Evolutionary conservation across 2,329 filamentous ascomycete species (phyloP).

Genomic region (Penicillium sp.): DNA sequence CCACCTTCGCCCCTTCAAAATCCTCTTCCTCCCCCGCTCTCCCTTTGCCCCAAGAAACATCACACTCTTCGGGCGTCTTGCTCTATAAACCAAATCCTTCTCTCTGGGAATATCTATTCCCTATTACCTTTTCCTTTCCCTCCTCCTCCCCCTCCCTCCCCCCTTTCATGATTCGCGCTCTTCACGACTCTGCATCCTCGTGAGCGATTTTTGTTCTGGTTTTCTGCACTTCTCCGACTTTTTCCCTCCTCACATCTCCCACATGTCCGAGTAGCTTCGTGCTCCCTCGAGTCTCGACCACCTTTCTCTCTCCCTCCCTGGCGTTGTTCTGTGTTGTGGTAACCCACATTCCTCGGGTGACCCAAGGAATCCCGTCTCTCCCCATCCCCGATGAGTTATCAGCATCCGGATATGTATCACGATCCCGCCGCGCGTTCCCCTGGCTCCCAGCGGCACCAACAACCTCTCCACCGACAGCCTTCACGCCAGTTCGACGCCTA

Average conservation of each 20-base stretch:
- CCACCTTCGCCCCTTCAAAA: conserved; percentile 1
- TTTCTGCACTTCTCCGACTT: conserved; percentile 3
- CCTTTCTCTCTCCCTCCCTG: neutral
- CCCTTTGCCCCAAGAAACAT: neutral
- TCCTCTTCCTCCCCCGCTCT: conserved; percentile 2
- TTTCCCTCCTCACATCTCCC: conserved; percentile 26
- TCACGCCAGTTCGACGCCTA: conserved; percentile 80
- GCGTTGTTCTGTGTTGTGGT: conserved; percentile 30
- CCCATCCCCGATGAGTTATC: conserved; percentile 40
- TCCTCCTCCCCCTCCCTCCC: neutral
- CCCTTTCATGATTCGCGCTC: conserved; percentile 3
- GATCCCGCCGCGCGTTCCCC: conserved; percentile 73
- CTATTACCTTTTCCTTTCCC: conserved; percentile 1
- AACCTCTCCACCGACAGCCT: conserved; percentile 70
- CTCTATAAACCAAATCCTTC: too few species aligned
- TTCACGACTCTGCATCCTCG: conserved; percentile 3
- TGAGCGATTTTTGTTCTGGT: conserved; percentile 8
- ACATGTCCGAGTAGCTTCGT: conserved; percentile 38
- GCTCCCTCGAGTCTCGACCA: conserved; percentile 23
- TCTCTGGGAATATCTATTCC: too few species aligned
- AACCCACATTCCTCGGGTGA: conserved; percentile 38
- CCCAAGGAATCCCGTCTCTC: conserved; percentile 32
- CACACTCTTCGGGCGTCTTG: neutral
- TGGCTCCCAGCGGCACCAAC: conserved; percentile 69
- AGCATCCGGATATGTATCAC: conserved; percentile 63